Conservation (phyloP, 768 basidiomycete species). For the Amanita pseudoporphyria region DNA sequence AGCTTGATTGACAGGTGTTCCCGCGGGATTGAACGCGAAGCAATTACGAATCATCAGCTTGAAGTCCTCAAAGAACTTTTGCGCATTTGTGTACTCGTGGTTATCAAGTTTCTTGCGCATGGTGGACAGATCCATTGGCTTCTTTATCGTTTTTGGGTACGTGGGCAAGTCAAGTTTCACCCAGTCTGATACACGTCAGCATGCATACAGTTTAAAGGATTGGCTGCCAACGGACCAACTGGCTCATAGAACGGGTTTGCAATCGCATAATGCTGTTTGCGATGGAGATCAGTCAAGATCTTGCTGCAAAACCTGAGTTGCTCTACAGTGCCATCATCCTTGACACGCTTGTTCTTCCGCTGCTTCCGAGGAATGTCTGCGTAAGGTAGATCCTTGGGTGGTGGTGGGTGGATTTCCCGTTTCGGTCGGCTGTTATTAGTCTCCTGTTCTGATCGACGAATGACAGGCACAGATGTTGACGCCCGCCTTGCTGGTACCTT, state of each 20-base stretch:
- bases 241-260: conserved; percentile 90
- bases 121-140: conserved; percentile 90
- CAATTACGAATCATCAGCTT: conserved; percentile 94
- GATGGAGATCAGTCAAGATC: conserved; percentile 63
- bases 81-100: conserved; percentile 65
- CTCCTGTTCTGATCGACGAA: conserved; percentile 68
- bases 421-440: conserved; percentile 67
- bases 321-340: conserved; percentile 63
- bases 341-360: conserved; percentile 48
- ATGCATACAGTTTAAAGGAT: conserved; percentile 4
- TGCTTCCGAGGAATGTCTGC: conserved; percentile 65
- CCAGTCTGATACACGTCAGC: conserved; percentile 44
- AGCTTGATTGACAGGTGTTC: conserved; percentile 78
- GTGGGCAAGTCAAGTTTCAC: conserved; percentile 69
- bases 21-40: conserved; percentile 82
- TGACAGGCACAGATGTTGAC: conserved; percentile 75
- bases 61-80: conserved; percentile 84
- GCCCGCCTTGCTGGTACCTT: conserved; percentile 48
- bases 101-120: conserved; percentile 81
- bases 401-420: conserved; percentile 95
- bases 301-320: conserved; percentile 80
- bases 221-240: conserved; percentile 55
- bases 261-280: conserved; percentile 64
- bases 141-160: conserved; percentile 84
- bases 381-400: conserved; percentile 85